Evolutionary conservation across 2,329 filamentous ascomycete genomes (phyloP).

Genomic region (Fusarium phyllophilum): DNA sequence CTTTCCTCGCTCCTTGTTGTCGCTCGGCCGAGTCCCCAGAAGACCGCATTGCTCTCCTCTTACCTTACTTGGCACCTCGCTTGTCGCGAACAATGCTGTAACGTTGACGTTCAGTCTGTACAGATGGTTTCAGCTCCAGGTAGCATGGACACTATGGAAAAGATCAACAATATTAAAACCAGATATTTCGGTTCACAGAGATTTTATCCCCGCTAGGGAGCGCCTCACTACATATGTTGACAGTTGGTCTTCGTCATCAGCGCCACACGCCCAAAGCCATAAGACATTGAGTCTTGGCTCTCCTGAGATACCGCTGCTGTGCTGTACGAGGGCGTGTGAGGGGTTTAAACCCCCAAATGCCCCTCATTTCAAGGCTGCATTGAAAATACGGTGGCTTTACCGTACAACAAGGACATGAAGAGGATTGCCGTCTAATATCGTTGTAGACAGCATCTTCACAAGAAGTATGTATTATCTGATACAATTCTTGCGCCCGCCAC

Average conservation of each 20-base stretch:
- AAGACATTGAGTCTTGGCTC: slow-evolving; percentile 31
- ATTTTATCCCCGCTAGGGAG: slow-evolving; percentile 26
- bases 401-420: background rate
- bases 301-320: slow-evolving; percentile 22
- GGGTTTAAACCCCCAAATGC: slow-evolving; percentile 15
- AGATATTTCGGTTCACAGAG: slow-evolving; percentile 22
- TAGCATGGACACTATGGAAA: slow-evolving; percentile 24
- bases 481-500: background rate
- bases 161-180: slow-evolving; percentile 37
- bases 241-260: slow-evolving; percentile 10
- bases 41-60: slow-evolving; percentile 17
- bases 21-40: slow-evolving; percentile 44
- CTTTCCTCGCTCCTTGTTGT: slow-evolving; percentile 3
- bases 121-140: slow-evolving; percentile 41
- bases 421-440: no score
- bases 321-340: slow-evolving; percentile 29
- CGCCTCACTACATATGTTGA: slow-evolving; percentile 1
- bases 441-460: background rate
- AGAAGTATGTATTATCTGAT: background rate
- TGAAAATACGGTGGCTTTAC: background rate
- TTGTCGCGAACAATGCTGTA: slow-evolving; percentile 19
- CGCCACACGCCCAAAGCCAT: slow-evolving; percentile 26
- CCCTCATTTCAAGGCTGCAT: slow-evolving; percentile 30
- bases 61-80: slow-evolving; percentile 10
- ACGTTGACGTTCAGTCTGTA: slow-evolving; percentile 23